Base-by-base conservation (phyloP, 116 monocot genomes). In the Phalaenopsis hybrid region DNA sequence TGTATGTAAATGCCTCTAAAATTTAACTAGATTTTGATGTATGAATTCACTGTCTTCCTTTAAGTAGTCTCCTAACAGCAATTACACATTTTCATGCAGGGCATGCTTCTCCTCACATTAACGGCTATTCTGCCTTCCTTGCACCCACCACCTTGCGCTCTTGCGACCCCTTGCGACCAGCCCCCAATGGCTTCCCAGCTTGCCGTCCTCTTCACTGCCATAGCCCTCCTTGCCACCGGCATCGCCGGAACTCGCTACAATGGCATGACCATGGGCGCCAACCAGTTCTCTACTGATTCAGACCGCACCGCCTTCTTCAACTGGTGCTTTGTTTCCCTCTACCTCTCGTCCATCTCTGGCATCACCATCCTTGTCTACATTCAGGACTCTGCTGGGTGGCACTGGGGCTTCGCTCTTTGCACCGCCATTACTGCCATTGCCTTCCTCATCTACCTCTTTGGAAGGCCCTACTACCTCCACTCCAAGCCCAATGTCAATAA, bases 211-310 rank as follows among this genome's bases (percentile, higher is more conserved):
- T 89, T 84, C 43, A 12, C 67, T 8, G 86, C 79, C 15, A 75
- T 82, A 20, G 31, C 72, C 33, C 77, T 89, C 28, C 5, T 84
- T 13, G 79, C 51, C 41, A 44, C 80, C 25, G 86, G 86, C 4
- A 43, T 86, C 1, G 89, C 81, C 5, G 89, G 84, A 21, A 82
- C 86, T 57, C 86, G 84, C 50, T 86, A 82, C 80, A 84, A 73
- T 80, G 78, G 75, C 16, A 84, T 79, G 67, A 82, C 89, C 16
- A 75, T 89, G 84, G 89, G 89, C 15, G 89, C 89, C 11, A 73
- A 65, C 82, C 84, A 89, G 80, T 82, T 86, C 41, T 86, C 84
- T 72, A 15, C 48, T 3, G 12, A 44, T 0, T n/a, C 48, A 1
- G 86, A 84, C 18, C 86, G 74, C 8, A 79, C 65, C 3, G 44